Evolutionary conservation across 257 asterid species (phyloP), one percentile per base, ranked within the genome.

Genomic region (Capsicum pubescens): DNA sequence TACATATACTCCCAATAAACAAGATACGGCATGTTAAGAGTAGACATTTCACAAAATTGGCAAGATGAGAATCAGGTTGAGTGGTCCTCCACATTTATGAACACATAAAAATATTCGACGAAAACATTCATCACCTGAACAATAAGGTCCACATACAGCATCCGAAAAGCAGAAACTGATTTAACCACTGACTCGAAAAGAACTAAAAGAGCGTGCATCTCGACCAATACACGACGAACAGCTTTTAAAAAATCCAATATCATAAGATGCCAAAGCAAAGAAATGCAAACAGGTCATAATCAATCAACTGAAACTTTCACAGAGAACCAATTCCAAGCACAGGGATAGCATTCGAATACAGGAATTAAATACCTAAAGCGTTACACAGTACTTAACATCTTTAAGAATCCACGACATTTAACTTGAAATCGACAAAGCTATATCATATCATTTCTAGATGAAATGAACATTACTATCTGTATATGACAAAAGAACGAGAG

Each of bases 361-460:
- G 46, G 19, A 50, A 6, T 74, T 21, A 8, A 74, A 74, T 13
- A 76, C 63, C 63, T 14, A 14, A 52, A 76, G 48, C 63, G 8
- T 19, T 19, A 81, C 74, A 61, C 74, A 61, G 78, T 66, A 32
- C 76, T 26, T 48, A 21, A 82, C 84, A 82, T 50, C 44, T 67
- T 64, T 7, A 66, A 14, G 0, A 82, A 82, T 82, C n/a, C 63
- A 50, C 32, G 52, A 82, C 32, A 64, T 64, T 46, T 82, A 67
- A 36, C 79, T 66, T 10, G 35, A 48, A 64, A 66, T 52, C 64
- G 8, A 82, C 55, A 81, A 39, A 82, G 26, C 78, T 44, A 44
- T 82, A 7, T 54, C 80, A 55, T 67, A 76, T 54, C 85, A 82
- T 54, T 82, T 82, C 80, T 54, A 68, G 56, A 68, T 16, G 80